Evolutionary conservation across 2,329 filamentous ascomycete species (phyloP), one percentile per base, ranked within the genome.

Genomic region (Raffaelea albimanens): DNA sequence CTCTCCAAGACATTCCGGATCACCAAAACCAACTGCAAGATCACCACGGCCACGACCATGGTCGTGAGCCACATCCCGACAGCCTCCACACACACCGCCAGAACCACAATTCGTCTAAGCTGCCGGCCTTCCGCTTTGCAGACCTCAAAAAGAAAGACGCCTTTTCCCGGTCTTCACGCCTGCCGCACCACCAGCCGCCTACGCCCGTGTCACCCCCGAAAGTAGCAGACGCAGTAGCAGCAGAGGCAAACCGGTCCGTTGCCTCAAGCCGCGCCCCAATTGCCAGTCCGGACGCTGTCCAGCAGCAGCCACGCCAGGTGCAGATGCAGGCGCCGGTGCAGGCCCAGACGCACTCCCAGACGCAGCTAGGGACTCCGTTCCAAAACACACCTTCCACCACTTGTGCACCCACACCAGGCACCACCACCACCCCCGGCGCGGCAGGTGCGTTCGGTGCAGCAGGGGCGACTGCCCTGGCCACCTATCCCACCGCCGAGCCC

Each of bases 81-180:
- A 58, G 47, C 50, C 51, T 65, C 46, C 71, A 77, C 55, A 60
- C 62, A 40, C 74, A 77, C 60, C 72, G 74, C 47, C 71, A 73
- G 53, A 72, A 59, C 58, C 69, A 77, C 60, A 76, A 68, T 57
- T 70, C 73, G 36, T 78, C 74, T 52, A 78, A 77, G 56, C 62
- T 77, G 53, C 74, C 75, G 23, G 67, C 73, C 20, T 76, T 72
- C 59, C 74, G 74, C 50, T 74, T 75, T 57, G 70, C 67, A 53
- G 73, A 77, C 61, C 63, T 71, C 48, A 66, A 64, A 50, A 63
- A 65, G 51, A 38, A 38, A 38, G 57, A 63, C 31, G 53, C 59
- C 42, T 60, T 67, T 34, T 55, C 58, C 47, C 58, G 65, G 48
- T n/a, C n/a, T n/a, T n/a, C n/a, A n/a, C n/a, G n/a, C n/a, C n/a